These are phyloP conservation scores for Fragaria iinumae DNA, from an alignment of 306 rosid species.

Conservation along the genomic window DNA sequence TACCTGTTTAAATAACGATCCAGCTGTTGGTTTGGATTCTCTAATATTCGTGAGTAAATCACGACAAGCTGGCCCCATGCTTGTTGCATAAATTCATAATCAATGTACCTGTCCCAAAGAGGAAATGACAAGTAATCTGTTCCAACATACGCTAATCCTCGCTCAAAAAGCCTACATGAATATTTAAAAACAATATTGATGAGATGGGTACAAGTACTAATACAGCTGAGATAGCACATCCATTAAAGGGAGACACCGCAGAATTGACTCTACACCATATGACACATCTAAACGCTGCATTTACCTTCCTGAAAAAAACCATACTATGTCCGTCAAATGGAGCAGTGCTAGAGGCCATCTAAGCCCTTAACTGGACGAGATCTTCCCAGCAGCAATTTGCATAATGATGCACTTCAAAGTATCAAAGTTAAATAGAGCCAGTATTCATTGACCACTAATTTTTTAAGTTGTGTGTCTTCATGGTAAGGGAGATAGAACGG, in stretches of 20 bases:
- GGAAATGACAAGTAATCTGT: slow-evolving; percentile 92
- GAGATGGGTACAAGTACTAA: slow-evolving; percentile 31
- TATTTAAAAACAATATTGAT: slow-evolving; percentile 27
- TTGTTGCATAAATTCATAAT: slow-evolving; percentile 94
- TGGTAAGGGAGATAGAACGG: slow-evolving; percentile 34
- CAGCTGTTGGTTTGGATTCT: slow-evolving; percentile 92
- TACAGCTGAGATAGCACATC: slow-evolving; percentile 47
- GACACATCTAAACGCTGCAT: slow-evolving; percentile 97
- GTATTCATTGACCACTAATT: slow-evolving; percentile 54
- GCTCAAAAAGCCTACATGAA: slow-evolving; percentile 91
- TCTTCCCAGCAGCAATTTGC: slow-evolving; percentile 99
- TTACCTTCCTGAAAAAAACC: slow-evolving; percentile 98
- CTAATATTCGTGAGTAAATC: slow-evolving; percentile 86
- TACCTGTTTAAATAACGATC: slow-evolving; percentile 95
- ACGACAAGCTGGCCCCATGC: slow-evolving; percentile 90
- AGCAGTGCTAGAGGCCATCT: slow-evolving; percentile 99
- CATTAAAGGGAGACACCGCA: slow-evolving; percentile 62
- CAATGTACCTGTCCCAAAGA: slow-evolving; percentile 97
- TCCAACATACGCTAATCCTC: slow-evolving; percentile 95
- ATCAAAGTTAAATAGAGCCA: slow-evolving; percentile 76
- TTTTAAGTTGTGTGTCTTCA: slow-evolving; percentile 46
- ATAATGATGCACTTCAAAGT: slow-evolving; percentile 88
- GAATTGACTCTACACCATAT: slow-evolving; percentile 91
- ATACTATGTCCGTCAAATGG: slow-evolving; percentile 91
- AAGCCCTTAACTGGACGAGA: slow-evolving; percentile 95